phyloP scores from a whole-genome alignment of 257 asterid genomes.

The Leptodermis oblonga region DNA sequence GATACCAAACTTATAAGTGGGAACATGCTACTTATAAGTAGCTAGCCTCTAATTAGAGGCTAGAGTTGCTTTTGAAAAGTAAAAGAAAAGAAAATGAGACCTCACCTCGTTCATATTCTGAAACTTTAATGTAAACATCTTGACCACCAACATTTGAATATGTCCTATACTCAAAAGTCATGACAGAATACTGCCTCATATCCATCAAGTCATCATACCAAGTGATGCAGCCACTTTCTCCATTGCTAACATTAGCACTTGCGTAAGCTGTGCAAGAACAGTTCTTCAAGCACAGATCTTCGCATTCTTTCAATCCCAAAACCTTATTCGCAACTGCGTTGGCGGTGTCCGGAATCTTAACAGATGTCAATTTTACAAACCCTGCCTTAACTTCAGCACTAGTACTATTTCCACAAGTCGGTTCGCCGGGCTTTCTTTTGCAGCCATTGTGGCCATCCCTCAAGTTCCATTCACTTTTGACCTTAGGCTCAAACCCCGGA shows the following conservation, averaged over 20 bases:
- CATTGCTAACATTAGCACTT: no score
- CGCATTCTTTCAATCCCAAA: conserved; percentile 25
- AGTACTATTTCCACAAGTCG: conserved; percentile 15
- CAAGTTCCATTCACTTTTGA: conserved; percentile 31
- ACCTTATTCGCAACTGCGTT: conserved; percentile 18
- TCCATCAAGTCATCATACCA: no score
- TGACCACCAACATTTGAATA: no score
- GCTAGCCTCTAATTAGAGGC: no score
- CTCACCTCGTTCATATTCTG: conserved; percentile 24
- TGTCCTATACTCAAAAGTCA: no score
- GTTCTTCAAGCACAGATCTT: conserved; percentile 23
- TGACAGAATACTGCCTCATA: no score
- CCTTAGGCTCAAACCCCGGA: no score
- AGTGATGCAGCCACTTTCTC: conserved; percentile 35
- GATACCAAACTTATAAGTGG: no score
- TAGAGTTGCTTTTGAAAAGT: no score
- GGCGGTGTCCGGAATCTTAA: no score
- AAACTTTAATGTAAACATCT: conserved; percentile 26
- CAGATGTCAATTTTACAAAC: no score
- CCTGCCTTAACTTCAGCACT: not conserved
- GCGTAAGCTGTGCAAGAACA: conserved; percentile 35
- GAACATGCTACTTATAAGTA: no score
- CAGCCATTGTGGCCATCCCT: conserved; percentile 33
- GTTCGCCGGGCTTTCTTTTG: conserved; percentile 18
- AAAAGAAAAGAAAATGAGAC: conserved; percentile 2